Percentiles rank a stretch among this genome's conserved stretches.
phyloP scores from a whole-genome alignment of 768 basidiomycete species.

The Termitomyces sp. region DNA sequence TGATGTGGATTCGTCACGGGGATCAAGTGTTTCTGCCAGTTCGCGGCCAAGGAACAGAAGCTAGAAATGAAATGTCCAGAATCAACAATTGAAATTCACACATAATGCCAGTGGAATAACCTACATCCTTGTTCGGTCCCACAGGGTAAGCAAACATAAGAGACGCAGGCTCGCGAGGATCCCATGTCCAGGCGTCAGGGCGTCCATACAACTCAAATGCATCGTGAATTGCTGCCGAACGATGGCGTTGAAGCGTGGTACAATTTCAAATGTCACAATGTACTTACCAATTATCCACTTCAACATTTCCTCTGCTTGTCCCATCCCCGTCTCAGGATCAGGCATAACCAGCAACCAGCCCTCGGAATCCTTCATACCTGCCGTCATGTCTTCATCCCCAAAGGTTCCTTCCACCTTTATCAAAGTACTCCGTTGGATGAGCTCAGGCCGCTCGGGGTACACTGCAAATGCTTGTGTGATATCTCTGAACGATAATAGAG shows the following conservation, averaged over 20 bases:
- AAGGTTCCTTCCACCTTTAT: constrained; percentile 89
- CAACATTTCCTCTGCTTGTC: constrained; percentile 76
- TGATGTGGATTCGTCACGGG: constrained; percentile 73
- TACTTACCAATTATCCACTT: constrained; percentile 83
- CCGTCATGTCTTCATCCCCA: constrained; percentile 69
- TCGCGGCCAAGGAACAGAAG: constrained; percentile 86
- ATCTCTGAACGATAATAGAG: constrained; percentile 61
- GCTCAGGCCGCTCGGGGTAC: constrained; percentile 91
- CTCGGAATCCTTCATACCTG: constrained; percentile 59
- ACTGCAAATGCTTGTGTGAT: constrained; percentile 89
- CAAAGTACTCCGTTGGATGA: constrained; percentile 83
- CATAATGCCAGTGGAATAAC: constrained; percentile 19
- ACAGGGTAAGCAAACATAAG: constrained; percentile 96
- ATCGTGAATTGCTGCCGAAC: constrained; percentile 66
- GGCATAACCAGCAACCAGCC: constrained; percentile 93
- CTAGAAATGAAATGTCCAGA: constrained; percentile 36
- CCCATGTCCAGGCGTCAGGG: constrained; percentile 83
- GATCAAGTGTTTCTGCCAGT: constrained; percentile 70
- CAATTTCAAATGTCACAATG: constrained; percentile 4
- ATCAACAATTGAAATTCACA: constrained; percentile 1
- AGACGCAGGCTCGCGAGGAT: constrained; percentile 73
- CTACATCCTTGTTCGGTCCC: constrained; percentile 75
- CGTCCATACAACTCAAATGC: constrained; percentile 87
- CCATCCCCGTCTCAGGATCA: constrained; percentile 59
- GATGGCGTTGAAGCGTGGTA: not conserved